Conservation (phyloP, 352 stramenopile species). For the Synura sp. region DNA sequence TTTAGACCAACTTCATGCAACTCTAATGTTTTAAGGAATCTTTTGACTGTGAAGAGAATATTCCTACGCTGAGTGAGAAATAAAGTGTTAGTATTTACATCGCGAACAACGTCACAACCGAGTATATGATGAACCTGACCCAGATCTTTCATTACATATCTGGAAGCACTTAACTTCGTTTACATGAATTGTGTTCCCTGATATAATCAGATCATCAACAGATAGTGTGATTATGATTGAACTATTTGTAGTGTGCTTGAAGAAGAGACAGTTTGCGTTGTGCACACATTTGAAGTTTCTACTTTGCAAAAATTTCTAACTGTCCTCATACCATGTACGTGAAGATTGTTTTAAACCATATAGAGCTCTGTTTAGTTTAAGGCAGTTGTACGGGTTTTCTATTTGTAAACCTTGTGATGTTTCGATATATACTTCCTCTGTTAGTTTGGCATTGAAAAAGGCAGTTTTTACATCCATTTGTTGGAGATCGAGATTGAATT, state of each 20-base stretch:
- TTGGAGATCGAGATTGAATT: not conserved
- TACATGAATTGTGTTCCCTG: not conserved
- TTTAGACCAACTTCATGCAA: not conserved
- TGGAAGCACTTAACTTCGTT: not conserved
- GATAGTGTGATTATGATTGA: conserved; percentile 1
- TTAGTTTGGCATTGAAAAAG: not conserved
- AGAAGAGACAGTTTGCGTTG: conserved; percentile 15
- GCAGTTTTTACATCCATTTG: conserved; percentile 15
- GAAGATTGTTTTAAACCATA: conserved; percentile 30
- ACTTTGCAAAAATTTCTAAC: not conserved
- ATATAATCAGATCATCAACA: too few relatives aligned
- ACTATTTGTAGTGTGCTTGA: not conserved
- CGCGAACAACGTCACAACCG: not conserved
- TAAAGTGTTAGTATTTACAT: conserved; percentile 5
- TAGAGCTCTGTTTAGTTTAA: conserved; percentile 27
- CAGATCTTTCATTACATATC: conserved; percentile 7
- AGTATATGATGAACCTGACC: not conserved
- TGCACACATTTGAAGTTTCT: conserved; percentile 30
- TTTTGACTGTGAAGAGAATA: not conserved
- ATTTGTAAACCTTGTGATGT: conserved; percentile 12
- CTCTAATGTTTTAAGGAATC: not conserved
- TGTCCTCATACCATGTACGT: conserved; percentile 23
- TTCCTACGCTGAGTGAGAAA: conserved; percentile 1
- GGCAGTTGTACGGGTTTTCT: conserved; percentile 23
- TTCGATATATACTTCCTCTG: conserved; percentile 19